A percentile compares a stretch with the other conserved stretches of the same genome.
Evolutionary conservation across 257 asterid species (phyloP).

Genomic region (Solanum stenotomum): DNA sequence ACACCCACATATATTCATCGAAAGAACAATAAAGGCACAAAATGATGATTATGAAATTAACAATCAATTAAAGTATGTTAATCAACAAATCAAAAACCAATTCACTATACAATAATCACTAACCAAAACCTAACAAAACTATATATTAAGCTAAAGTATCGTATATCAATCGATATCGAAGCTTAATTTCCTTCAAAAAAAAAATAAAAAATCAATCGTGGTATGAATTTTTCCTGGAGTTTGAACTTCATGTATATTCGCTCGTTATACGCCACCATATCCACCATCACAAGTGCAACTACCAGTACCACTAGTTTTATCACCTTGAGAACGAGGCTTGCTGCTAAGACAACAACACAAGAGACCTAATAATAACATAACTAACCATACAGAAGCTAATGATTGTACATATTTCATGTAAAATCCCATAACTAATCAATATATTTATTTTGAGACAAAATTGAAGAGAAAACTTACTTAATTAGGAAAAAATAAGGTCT

Average conservation of each 20-base stretch:
- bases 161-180: background rate
- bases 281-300: slow-evolving; percentile 21
- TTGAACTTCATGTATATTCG: background rate
- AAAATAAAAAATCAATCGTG: no score
- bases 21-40: background rate
- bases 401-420: slow-evolving; percentile 8
- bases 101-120: background rate
- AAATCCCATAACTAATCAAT: slow-evolving; percentile 3
- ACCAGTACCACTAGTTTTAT: background rate
- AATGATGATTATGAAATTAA: background rate
- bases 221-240: no score
- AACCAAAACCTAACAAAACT: background rate
- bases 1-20: background rate
- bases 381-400: background rate
- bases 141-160: background rate
- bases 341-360: slow-evolving; percentile 13
- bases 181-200: no score
- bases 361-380: slow-evolving; percentile 14
- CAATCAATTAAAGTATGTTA: background rate
- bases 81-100: background rate
- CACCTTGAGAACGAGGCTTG: slow-evolving; percentile 9
- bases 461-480: background rate
- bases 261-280: background rate
- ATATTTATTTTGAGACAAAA: background rate
- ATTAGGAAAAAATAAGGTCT: background rate